Evolutionary conservation across 495 filamentous ascomycete genomes (phyloP).

Genomic region (Penicillium manginii): DNA sequence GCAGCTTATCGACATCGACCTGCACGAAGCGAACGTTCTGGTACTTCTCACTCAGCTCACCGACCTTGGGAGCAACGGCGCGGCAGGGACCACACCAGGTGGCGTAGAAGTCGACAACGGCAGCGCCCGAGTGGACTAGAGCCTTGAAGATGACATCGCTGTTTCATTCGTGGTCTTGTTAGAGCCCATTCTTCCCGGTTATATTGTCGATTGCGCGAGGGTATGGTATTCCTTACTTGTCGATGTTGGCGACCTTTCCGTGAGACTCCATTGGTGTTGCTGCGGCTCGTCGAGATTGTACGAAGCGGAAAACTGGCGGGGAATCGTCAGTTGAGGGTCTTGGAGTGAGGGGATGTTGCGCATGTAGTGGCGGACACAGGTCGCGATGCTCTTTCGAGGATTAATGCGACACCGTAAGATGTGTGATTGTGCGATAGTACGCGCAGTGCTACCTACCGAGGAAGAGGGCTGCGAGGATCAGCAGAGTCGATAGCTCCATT

Average conservation of each 20-base stretch:
- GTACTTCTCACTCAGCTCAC: conserved; percentile 43
- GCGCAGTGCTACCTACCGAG: conserved; percentile 21
- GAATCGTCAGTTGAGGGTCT: neutral
- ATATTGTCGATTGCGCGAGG: neutral
- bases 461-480: conserved; percentile 25
- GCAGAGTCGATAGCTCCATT: conserved; percentile 30
- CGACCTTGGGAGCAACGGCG: conserved; percentile 31
- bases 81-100: conserved; percentile 37
- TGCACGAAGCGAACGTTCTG: conserved; percentile 72
- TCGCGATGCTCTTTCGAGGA: neutral
- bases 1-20: conserved; percentile 82
- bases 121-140: conserved; percentile 29
- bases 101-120: conserved; percentile 35
- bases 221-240: conserved; percentile 29
- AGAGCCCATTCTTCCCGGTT: neutral
- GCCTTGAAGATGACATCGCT: conserved; percentile 37
- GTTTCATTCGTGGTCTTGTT: neutral
- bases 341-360: too few relatives aligned
- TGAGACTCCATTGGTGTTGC: conserved; percentile 26
- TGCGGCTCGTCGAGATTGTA: conserved; percentile 17
- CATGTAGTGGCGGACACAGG: too few relatives aligned
- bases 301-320: conserved; percentile 24
- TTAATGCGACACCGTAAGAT: neutral
- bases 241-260: conserved; percentile 34
- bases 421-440: neutral